These are phyloP conservation scores for Candida ulmi DNA, from an alignment of 805 yeast genomes.

Conservation along the genomic window DNA sequence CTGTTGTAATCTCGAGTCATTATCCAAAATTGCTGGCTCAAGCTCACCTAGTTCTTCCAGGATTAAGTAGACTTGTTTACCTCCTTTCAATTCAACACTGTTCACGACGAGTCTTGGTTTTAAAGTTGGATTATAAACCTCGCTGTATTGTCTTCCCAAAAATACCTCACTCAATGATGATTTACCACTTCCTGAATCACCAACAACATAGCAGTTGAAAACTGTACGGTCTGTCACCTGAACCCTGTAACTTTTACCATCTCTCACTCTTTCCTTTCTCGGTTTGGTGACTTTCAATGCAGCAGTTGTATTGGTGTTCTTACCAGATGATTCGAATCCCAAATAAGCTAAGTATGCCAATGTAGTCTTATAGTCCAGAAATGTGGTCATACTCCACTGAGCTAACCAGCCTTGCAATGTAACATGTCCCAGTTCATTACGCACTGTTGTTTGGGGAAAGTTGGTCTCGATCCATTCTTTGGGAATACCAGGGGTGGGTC, in stretches of 20 bases:
- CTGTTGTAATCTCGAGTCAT: conserved; percentile 60
- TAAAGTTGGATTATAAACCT: conserved; percentile 73
- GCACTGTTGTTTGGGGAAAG: conserved; percentile 84
- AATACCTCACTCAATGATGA: conserved; percentile 80
- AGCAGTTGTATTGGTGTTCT: conserved; percentile 25
- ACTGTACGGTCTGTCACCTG: conserved; percentile 80
- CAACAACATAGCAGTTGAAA: conserved; percentile 83
- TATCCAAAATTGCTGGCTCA: conserved; percentile 76
- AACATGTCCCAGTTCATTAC: conserved; percentile 84
- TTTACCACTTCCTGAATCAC: conserved; percentile 84
- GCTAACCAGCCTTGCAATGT: conserved; percentile 98
- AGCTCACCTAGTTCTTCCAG: conserved; percentile 86
- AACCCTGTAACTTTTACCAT: conserved; percentile 62
- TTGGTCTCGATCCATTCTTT: conserved; percentile 76
- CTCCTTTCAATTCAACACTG: conserved; percentile 89
- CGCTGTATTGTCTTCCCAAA: conserved; percentile 65
- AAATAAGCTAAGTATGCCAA: conserved; percentile 84
- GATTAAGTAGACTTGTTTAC: conserved; percentile 90
- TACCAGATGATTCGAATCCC: conserved; percentile 60
- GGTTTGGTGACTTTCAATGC: conserved; percentile 82
- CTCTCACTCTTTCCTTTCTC: conserved; percentile 59
- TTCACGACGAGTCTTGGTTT: conserved; percentile 81
- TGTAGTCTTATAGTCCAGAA: conserved; percentile 75
- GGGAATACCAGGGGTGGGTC: conserved; percentile 93
- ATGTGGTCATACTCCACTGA: conserved; percentile 97